phyloP scores from a whole-genome alignment of 345 rosid genomes.

The Laguncularia racemosa region DNA sequence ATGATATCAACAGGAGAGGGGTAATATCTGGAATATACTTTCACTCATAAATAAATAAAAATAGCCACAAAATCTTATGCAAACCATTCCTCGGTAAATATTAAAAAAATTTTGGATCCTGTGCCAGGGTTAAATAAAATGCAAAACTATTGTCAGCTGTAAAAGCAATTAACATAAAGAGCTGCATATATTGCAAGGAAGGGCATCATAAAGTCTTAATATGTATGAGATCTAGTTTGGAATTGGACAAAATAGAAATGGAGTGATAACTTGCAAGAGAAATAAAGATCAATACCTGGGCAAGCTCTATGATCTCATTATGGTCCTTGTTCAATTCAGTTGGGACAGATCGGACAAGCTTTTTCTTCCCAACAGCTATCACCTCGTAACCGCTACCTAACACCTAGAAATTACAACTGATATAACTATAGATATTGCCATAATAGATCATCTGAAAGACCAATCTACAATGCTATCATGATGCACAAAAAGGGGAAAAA shows the following conservation, averaged over 20 bases:
- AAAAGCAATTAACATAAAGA: too few species aligned
- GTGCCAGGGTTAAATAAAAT: too few species aligned
- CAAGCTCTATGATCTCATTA: slow-evolving; percentile 78
- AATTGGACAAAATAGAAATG: too few species aligned
- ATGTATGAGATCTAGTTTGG: too few species aligned
- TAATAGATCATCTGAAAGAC: too few species aligned
- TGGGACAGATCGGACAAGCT: slow-evolving; percentile 85
- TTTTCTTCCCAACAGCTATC: slow-evolving; percentile 77
- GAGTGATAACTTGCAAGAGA: not conserved
- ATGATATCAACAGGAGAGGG: not conserved
- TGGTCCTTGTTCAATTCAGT: slow-evolving; percentile 95
- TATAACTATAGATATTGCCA: not conserved
- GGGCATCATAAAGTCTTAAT: too few species aligned
- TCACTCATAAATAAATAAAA: too few species aligned
- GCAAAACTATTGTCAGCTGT: too few species aligned
- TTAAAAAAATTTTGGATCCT: too few species aligned
- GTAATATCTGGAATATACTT: not conserved
- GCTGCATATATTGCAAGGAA: too few species aligned
- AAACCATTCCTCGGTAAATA: too few species aligned
- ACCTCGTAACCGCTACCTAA: slow-evolving; percentile 92
- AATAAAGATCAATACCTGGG: slow-evolving; percentile 45
- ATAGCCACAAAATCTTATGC: too few species aligned
- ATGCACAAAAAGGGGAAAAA: slow-evolving; percentile 1
- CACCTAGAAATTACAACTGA: slow-evolving; percentile 27
- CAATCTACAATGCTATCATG: not conserved